Percentiles rank a stretch among this genome's conserved stretches.
Evolutionary conservation across 306 rosid species (phyloP).

Genomic region (Glycine latifolia): DNA sequence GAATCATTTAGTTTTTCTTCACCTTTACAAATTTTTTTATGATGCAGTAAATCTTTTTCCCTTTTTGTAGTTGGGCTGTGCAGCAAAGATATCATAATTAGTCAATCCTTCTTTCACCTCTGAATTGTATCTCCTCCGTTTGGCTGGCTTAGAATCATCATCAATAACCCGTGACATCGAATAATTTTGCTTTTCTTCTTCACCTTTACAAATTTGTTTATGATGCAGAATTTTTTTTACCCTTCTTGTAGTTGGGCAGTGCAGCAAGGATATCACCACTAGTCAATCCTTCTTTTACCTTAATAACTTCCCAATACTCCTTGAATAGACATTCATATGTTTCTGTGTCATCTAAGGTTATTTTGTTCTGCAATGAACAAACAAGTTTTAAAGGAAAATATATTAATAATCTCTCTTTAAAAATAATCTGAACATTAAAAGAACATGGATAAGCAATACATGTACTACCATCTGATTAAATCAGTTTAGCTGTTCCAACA

Average conservation of each 20-base stretch:
- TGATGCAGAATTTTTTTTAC: conserved; percentile 12
- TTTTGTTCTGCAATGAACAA: conserved; percentile 57
- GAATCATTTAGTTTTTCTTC: too few relatives aligned
- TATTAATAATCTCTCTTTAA: neutral
- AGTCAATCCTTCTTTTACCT: conserved; percentile 63
- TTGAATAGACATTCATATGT: conserved; percentile 77
- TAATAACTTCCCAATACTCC: conserved; percentile 78
- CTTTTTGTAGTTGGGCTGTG: too few relatives aligned
- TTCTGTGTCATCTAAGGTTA: conserved; percentile 62
- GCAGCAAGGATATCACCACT: conserved; percentile 46
- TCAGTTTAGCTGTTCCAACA: neutral
- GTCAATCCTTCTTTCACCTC: neutral
- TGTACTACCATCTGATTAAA: too few relatives aligned
- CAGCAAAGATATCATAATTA: too few relatives aligned
- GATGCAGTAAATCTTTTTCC: too few relatives aligned
- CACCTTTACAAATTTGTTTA: conserved; percentile 15
- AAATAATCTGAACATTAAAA: neutral
- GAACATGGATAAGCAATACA: too few relatives aligned
- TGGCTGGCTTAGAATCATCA: conserved; percentile 21
- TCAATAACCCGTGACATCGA: conserved; percentile 29
- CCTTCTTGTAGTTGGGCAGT: conserved; percentile 35
- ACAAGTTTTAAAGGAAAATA: conserved; percentile 1
- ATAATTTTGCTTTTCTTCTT: conserved; percentile 37
- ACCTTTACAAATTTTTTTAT: too few relatives aligned
- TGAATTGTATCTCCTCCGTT: conserved; percentile 29